Percentiles rank a stretch among this genome's conserved stretches.
Evolutionary conservation across 2,329 filamentous ascomycete genomes (phyloP).

Genomic region (Furcasterigmium sp.): DNA sequence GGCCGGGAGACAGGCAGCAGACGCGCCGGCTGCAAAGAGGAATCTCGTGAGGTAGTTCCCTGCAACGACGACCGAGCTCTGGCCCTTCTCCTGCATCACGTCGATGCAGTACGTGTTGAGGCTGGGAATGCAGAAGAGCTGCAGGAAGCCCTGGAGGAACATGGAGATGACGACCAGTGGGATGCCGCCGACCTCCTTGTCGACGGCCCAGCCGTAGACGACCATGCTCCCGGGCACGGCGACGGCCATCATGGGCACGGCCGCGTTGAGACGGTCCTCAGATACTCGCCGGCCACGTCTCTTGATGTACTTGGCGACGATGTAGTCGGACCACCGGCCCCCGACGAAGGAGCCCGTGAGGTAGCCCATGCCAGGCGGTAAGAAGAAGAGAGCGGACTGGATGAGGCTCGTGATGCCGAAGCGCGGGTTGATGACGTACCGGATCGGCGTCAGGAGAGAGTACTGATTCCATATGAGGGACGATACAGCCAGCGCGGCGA

Average conservation of each 20-base stretch:
- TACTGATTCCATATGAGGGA: constrained; percentile 70
- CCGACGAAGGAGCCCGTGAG: constrained; percentile 61
- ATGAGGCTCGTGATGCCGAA: constrained; percentile 60
- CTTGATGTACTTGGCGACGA: constrained; percentile 55
- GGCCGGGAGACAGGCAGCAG: constrained; percentile 67
- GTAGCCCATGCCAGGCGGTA: constrained; percentile 64
- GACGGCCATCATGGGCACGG: constrained; percentile 54
- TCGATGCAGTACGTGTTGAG: constrained; percentile 80
- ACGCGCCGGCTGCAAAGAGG: constrained; percentile 65
- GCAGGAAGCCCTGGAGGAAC: constrained; percentile 69
- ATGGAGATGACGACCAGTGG: constrained; percentile 64
- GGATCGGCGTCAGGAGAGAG: constrained; percentile 60
- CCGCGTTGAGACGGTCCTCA: constrained; percentile 63
- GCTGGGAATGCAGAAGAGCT: constrained; percentile 70
- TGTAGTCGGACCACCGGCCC: constrained; percentile 62
- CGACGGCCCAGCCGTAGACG: constrained; percentile 51
- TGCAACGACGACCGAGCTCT: constrained; percentile 60
- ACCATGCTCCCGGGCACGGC: constrained; percentile 60
- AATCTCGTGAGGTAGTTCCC: constrained; percentile 78
- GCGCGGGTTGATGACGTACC: constrained; percentile 66
- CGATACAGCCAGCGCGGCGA: constrained; percentile 51
- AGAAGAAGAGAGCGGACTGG: constrained; percentile 63
- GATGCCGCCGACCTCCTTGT: constrained; percentile 44
- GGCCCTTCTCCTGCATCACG: constrained; percentile 66
- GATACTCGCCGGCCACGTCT: constrained; percentile 55